These are phyloP conservation scores for Capsella bursapastoris DNA, from an alignment of 345 rosid species.

Conservation along the genomic window DNA sequence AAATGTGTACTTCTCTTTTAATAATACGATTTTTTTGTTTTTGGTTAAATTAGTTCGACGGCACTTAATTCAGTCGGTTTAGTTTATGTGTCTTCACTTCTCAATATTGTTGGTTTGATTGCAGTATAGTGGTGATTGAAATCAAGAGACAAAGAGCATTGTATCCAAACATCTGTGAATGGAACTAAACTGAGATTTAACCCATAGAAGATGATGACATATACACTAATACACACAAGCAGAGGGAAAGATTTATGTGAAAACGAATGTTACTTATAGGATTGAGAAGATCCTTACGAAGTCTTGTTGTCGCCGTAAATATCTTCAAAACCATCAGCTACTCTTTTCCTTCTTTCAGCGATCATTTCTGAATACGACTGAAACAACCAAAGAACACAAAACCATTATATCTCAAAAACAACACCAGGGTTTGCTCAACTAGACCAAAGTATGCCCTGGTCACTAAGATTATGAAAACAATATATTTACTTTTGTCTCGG, in stretches of 20 bases:
- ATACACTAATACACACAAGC: constrained; percentile 4
- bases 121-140: neutral
- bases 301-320: constrained; percentile 68
- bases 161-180: neutral
- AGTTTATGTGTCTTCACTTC: neutral
- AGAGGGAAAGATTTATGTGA: neutral
- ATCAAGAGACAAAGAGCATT: neutral
- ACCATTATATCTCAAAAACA: constrained; percentile 2
- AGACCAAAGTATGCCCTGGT: neutral
- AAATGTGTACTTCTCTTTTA: too few species aligned
- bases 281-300: constrained; percentile 39
- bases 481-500: neutral
- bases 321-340: constrained; percentile 77
- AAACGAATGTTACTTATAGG: constrained; percentile 4
- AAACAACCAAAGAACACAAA: constrained; percentile 1
- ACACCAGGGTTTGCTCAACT: neutral
- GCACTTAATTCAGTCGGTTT: neutral
- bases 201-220: neutral
- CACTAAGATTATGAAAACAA: neutral
- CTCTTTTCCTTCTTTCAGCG: constrained; percentile 72
- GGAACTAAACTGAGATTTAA: neutral
- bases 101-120: neutral
- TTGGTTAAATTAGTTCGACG: neutral
- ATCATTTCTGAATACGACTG: constrained; percentile 83
- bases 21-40: too few species aligned